Evolutionary conservation across 2,329 filamentous ascomycete species (phyloP), one percentile per base, ranked within the genome.

Genomic region (Nemania sp.): DNA sequence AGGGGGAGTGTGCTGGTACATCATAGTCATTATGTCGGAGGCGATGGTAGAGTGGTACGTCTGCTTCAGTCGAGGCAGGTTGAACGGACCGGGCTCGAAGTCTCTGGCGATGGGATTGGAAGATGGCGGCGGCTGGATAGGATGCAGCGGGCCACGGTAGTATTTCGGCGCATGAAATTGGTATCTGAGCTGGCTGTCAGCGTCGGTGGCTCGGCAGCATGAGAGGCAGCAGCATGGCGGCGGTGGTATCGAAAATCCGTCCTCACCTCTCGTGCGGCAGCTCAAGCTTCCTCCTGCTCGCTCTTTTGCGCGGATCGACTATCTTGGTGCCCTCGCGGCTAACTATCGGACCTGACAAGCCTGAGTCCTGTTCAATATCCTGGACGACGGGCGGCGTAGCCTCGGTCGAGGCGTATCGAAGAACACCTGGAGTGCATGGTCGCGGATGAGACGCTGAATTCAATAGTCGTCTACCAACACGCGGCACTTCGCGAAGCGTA

Each of bases 161-260:
- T 92, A 99, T 76, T 93, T 94, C 60, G 94, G 94, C 45, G 93
- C 88, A 61, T 92, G 91, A 74, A 89, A 97, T 74, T 96, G 90
- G 77, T 97, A 99, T 80, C 93, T 96, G 37, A 14, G 22, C 41
- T 23, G 30, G 3, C 20, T 36, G 48, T 52, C 19, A 61, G 34
- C 33, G 24, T 33, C 19, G n/a, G 33, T 34, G 41, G 22, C 24
- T 30, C 12, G 19, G 26, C 23, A 43, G 12, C 31, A 40, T 24
- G 26, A 34, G 11, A 15, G 22, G 4, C 6, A 19, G 31, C 11
- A 15, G 40, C 12, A 39, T 24, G 24, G 37, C 17, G 22, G 33
- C n/a, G 9, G n/a, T n/a, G n/a, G n/a, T n/a, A n/a, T n/a, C n/a
- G n/a, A n/a, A n/a, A n/a, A 24, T 34, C 45, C 39, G 52, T 19